Percentiles rank a stretch among this genome's conserved stretches.
phyloP scores from a whole-genome alignment of 2,329 filamentous ascomycete species.

The Colletotrichum tofieldiae region DNA sequence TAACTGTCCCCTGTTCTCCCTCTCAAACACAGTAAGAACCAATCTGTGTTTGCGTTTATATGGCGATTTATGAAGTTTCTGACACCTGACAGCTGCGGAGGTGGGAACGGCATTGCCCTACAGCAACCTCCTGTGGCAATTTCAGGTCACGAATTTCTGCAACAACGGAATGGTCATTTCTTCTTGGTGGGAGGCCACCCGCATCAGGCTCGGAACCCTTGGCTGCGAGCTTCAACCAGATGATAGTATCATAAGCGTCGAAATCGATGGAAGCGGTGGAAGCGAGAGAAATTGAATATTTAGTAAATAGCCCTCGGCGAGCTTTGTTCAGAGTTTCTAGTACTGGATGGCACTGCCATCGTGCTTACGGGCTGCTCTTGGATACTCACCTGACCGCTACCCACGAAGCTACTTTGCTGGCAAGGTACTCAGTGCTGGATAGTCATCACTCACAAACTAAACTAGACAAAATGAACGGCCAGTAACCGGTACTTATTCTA shows the following conservation, averaged over 20 bases:
- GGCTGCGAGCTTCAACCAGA: not conserved
- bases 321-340: not conserved
- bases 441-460: not conserved
- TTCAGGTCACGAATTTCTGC: not conserved
- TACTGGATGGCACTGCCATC: not conserved
- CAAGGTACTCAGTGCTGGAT: not conserved
- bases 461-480: not conserved
- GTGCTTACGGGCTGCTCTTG: not conserved
- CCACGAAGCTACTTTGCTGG: not conserved
- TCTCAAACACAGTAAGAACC: not conserved
- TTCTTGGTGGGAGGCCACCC: slow-evolving; percentile 7
- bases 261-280: not conserved
- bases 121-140: not conserved
- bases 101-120: not conserved
- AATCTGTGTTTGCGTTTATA: not conserved
- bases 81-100: not conserved
- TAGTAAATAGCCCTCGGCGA: no score
- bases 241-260: no score
- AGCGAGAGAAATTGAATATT: not conserved
- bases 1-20: not conserved
- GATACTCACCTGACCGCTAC: not conserved
- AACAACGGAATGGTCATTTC: not conserved
- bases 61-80: not conserved
- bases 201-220: not conserved
- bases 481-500: no score